Evolutionary conservation across 2,329 filamentous ascomycete species (phyloP).

Genomic region (Pseudocercospora fuligena): DNA sequence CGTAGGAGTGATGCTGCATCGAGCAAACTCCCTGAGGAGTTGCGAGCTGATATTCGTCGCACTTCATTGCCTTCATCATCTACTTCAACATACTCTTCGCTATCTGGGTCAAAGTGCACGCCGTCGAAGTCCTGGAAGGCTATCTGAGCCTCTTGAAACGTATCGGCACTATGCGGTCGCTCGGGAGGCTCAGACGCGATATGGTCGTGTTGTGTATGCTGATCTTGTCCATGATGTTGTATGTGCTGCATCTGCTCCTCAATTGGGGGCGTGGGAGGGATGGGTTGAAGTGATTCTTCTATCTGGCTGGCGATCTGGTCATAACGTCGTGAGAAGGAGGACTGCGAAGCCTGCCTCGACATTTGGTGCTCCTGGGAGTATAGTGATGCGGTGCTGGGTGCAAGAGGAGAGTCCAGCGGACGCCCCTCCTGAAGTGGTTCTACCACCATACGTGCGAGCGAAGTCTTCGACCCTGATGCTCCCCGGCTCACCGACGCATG

Average conservation of each 20-base stretch:
- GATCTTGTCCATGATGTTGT: slow-evolving; percentile 21
- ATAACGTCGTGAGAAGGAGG: slow-evolving; percentile 37
- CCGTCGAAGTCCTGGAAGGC: slow-evolving; percentile 84
- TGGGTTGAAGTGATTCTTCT: slow-evolving; percentile 34
- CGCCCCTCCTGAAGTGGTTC: slow-evolving; percentile 45
- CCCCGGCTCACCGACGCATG: slow-evolving; percentile 41
- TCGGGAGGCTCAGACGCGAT: slow-evolving; percentile 38
- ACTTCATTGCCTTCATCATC: slow-evolving; percentile 42
- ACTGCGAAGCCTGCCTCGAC: slow-evolving; percentile 33
- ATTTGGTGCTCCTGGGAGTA: slow-evolving; percentile 29
- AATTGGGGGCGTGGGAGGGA: slow-evolving; percentile 34
- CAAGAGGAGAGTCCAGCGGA: slow-evolving; percentile 42
- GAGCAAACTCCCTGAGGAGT: slow-evolving; percentile 36
- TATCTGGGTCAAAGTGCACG: slow-evolving; percentile 70
- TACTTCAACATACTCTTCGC: slow-evolving; percentile 40
- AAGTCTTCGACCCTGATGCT: slow-evolving; percentile 48
- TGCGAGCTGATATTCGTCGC: slow-evolving; percentile 38
- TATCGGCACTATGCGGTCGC: slow-evolving; percentile 60
- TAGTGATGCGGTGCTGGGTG: slow-evolving; percentile 31
- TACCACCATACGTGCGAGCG: slow-evolving; percentile 45
- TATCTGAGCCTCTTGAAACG: slow-evolving; percentile 67
- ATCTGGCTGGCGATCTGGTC: slow-evolving; percentile 40
- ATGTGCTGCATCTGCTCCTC: slow-evolving; percentile 29
- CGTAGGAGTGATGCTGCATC: slow-evolving; percentile 37
- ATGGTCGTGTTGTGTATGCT: neutral